Base-by-base conservation (phyloP, 2,329 filamentous ascomycete genomes). In the Fusarium sp. region DNA sequence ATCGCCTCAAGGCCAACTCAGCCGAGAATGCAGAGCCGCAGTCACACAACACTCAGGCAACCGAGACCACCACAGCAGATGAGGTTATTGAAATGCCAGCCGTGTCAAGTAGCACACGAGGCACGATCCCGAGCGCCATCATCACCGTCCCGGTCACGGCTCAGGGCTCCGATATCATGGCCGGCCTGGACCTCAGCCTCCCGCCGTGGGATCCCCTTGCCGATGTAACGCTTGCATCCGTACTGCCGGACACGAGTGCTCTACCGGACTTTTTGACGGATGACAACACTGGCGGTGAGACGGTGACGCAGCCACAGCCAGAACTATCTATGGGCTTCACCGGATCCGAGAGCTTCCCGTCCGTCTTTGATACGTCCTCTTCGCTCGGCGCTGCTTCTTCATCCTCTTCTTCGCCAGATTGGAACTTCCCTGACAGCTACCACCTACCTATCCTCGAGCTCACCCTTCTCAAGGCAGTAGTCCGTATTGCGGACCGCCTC, bases 401-500 rank as follows among this genome's bases (percentile, higher is more conserved):
- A 10, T 62, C 72, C 39, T 67, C 76, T 6, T 71, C 78, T 7
- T 75, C 77, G 7, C 62, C 71, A 13, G 66, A 76, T 22, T 37
- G 74, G 56, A 76, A 76, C 41, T 83, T 83, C 64, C 81, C 84
- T 1, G 88, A 90, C 77, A 87, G 86, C 56, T 87, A 85, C 73
- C 80, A 84, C 57, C 80, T 90, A 7, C 85, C 87, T 1, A 78
- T 89, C 13, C 81, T 84, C n/a, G 84, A 87, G 45, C 80, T 90
- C 22, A 85, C 83, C 6, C 80, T 90, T 5, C 79, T 90, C 41
- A 84, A 83, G 29, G 88, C 84, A 1, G 79, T 87, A 33, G 71
- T 86, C 61, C 84, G 84, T 54, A 85, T 91, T 48, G 86, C 87
- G 2, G 76, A 77, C 8, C 84, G 88, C 2, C 80, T 90, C 18